Evolutionary conservation across 805 yeast genomes (phyloP), one percentile per base, ranked within the genome.

Genomic region (Nakazawaea laoshanensis): DNA sequence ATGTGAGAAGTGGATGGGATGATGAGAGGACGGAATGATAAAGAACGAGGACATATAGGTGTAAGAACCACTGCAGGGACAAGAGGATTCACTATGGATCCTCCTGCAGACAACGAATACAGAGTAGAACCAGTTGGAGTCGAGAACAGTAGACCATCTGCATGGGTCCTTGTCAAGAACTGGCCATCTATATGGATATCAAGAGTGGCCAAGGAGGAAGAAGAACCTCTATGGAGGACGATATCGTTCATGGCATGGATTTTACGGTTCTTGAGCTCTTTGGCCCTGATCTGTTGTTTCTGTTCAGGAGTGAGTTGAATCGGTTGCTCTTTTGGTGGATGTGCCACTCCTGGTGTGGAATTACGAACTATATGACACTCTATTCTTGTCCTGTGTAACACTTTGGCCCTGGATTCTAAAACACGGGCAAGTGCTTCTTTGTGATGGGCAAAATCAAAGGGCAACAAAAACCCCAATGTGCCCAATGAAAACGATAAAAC

Each of bases 71-170:
- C 77, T 39, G 92, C 79, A 11, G 86, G 80, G 7, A 88, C 94
- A 33, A 77, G 58, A 0, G 97, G 96, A 42, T 88, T 94, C 2
- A 85, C 89, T 38, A 88, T 88, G 10, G 95, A 76, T 2, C 97
- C 97, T 10, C 97, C 96, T 1, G 94, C 74, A 19, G 85, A 73
- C 33, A 88, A 60, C 1, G 95, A 83, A 49, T 88, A 88, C 0
- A 96, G 96, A 0, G 96, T 88, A 7, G 95, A 84, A 0, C 97
- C 97, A 0, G 96, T 88, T 12, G 97, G 97, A 0, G 96, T 83
- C 3, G 92, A 69, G 29, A 86, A 65, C 4, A 77, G 73, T 7
- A 88, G 68, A 24, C 97, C 97, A 55, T 89, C 97, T 1, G 94
- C 95, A 0, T 89, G 82, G 4, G 96, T 87, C 33, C 88, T 73